phyloP scores from a whole-genome alignment of 768 basidiomycete genomes.

The Agaricus blazei region DNA sequence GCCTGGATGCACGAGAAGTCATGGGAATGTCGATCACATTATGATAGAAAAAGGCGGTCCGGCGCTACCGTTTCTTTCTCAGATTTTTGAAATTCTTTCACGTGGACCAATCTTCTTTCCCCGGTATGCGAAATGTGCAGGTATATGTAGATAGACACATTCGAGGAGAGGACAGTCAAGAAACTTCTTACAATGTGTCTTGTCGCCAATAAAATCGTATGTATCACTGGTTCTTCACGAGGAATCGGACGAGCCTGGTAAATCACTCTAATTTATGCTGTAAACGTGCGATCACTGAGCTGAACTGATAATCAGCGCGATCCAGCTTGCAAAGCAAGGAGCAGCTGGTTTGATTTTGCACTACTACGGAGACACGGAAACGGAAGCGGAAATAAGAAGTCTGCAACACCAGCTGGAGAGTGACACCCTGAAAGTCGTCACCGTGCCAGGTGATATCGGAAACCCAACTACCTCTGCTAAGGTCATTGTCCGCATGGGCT shows the following conservation, averaged over 20 bases:
- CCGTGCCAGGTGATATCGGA: conserved; percentile 64
- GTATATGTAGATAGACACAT: conserved; percentile 4
- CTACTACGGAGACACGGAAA: conserved; percentile 56
- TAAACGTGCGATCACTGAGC: not conserved
- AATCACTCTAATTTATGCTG: not conserved
- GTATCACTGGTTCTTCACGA: conserved; percentile 69
- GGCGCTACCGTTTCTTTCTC: not conserved
- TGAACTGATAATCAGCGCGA: conserved; percentile 29
- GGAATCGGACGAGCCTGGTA: conserved; percentile 70
- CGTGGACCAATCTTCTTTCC: conserved; percentile 1
- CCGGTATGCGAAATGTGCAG: not conserved
- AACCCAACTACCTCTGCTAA: conserved; percentile 48
- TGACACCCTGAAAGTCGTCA: conserved; percentile 33
- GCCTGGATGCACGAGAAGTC: conserved; percentile 1
- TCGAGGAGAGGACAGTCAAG: not conserved
- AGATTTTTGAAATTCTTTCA: not conserved
- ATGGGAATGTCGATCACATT: not conserved
- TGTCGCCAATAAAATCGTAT: conserved; percentile 52
- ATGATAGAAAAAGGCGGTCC: not conserved
- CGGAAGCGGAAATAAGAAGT: conserved; percentile 40
- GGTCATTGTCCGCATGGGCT: conserved; percentile 23
- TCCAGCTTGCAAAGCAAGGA: conserved; percentile 61
- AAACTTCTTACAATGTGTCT: conserved; percentile 29
- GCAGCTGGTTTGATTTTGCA: conserved; percentile 62
- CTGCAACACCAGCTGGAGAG: conserved; percentile 43